phyloP scores from a whole-genome alignment of 2,329 filamentous ascomycete species.

The Colletotrichum sp. region DNA sequence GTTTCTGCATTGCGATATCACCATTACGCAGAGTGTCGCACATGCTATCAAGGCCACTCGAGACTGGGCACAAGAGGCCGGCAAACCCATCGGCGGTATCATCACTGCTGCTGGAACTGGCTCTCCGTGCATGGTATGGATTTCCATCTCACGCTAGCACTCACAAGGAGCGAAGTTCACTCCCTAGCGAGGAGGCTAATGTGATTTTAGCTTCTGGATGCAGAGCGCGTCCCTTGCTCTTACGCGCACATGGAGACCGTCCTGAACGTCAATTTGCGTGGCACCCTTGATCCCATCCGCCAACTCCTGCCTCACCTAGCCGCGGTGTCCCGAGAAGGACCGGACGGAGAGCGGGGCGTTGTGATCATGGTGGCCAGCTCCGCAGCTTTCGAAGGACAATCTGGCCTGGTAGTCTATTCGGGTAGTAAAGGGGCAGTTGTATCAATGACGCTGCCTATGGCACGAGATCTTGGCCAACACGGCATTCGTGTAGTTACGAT shows the following conservation, averaged over 20 bases:
- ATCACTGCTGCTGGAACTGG: background rate
- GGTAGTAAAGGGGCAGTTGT: background rate
- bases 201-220: background rate
- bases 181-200: background rate
- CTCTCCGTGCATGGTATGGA: background rate
- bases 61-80: background rate
- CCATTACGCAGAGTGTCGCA: background rate
- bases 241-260: background rate
- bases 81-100: background rate
- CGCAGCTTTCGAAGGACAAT: background rate
- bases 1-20: background rate
- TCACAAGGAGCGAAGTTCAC: rapidly evolving
- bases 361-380: background rate
- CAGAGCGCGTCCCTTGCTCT: background rate
- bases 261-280: background rate
- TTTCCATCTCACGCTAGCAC: background rate
- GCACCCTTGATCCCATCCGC: background rate
- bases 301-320: background rate
- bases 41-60: background rate
- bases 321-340: background rate
- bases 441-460: background rate
- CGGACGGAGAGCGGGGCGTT: background rate
- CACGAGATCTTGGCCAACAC: background rate
- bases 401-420: background rate
- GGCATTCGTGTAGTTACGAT: background rate